phyloP scores from a whole-genome alignment of 139 green algal genomes.

The Edaphochlamys debaryana region DNA sequence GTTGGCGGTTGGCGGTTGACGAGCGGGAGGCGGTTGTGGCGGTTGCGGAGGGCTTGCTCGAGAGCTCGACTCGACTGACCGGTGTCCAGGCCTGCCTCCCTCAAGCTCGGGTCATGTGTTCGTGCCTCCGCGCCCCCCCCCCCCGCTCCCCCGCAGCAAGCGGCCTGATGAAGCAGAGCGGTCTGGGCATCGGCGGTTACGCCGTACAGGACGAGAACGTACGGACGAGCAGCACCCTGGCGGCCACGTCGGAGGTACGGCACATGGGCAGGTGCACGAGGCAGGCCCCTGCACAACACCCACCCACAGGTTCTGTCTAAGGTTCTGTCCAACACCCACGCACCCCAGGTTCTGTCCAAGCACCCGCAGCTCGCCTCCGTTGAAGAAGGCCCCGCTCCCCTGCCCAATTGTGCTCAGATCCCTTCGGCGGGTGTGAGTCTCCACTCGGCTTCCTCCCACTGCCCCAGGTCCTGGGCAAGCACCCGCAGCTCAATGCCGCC shows the following conservation, averaged over 20 bases:
- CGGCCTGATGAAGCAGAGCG: constrained; percentile 43
- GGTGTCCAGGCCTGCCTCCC: too few species aligned
- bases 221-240: constrained; percentile 44
- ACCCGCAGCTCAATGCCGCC: constrained; percentile 6
- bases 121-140: neutral
- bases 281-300: too few species aligned
- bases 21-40: too few species aligned
- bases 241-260: neutral
- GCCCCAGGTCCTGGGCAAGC: constrained; percentile 3
- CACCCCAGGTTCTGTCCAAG: too few species aligned
- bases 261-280: neutral
- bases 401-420: neutral
- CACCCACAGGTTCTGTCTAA: too few species aligned
- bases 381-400: neutral
- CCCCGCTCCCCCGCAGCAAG: neutral
- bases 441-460: neutral
- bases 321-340: too few species aligned
- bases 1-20: neutral
- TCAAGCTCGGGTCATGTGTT: too few species aligned
- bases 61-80: too few species aligned
- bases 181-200: constrained; percentile 36
- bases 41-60: too few species aligned
- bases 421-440: neutral
- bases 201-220: constrained; percentile 11
- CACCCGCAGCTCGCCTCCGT: too few species aligned